Evolutionary conservation across 2,329 filamentous ascomycete species (phyloP).

Genomic region (Aspergillus brunneoviolaceus): DNA sequence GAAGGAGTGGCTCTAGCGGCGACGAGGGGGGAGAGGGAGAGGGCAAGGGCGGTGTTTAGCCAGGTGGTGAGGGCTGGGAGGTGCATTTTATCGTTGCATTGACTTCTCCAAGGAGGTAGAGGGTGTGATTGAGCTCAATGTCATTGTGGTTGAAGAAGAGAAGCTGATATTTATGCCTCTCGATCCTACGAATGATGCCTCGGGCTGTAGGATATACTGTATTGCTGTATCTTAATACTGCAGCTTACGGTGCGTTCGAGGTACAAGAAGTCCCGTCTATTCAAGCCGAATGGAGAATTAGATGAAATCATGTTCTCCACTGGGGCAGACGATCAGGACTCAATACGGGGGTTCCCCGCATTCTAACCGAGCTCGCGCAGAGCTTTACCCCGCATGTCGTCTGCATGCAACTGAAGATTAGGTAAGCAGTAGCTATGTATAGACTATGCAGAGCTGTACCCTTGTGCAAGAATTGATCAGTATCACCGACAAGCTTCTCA

Average conservation of each 20-base stretch:
- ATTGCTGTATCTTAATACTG: not conserved
- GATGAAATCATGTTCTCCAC: too few relatives aligned
- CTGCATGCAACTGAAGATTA: too few relatives aligned
- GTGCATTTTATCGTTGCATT: not conserved
- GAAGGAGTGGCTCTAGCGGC: not conserved
- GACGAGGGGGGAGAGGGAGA: not conserved
- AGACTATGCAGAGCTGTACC: too few relatives aligned
- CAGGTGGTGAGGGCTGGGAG: not conserved
- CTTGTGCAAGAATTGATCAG: too few relatives aligned
- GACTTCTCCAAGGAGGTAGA: too few relatives aligned
- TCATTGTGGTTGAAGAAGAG: not conserved
- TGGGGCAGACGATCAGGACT: too few relatives aligned
- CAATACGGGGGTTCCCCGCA: too few relatives aligned
- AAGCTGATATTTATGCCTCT: not conserved
- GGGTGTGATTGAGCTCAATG: too few relatives aligned
- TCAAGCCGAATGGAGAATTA: not conserved
- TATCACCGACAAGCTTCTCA: too few relatives aligned
- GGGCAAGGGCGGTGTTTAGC: not conserved
- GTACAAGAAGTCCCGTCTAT: not conserved
- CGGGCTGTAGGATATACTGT: not conserved
- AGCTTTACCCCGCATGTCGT: too few relatives aligned
- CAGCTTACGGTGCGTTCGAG: not conserved
- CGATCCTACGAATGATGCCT: not conserved
- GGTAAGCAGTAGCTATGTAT: too few relatives aligned
- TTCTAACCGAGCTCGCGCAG: too few relatives aligned